These are phyloP conservation scores for Silene vulgaris DNA, from an alignment of 179 eudicot genomes.

Conservation along the genomic window DNA sequence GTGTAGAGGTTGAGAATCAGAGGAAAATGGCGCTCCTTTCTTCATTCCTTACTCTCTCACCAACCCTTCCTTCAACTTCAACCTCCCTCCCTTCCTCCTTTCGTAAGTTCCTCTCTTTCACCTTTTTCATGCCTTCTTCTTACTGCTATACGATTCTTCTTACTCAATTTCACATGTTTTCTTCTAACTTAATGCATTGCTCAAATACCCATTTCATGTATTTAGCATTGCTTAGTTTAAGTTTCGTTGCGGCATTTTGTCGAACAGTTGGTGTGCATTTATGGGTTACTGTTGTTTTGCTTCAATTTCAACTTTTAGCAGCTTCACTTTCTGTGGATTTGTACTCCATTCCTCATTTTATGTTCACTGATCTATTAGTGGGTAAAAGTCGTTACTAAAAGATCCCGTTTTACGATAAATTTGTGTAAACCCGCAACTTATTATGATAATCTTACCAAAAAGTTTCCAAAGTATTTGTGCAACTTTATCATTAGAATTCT, in stretches of 20 bases:
- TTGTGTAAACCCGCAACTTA: too few species aligned
- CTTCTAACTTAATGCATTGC: neutral
- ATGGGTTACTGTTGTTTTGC: neutral
- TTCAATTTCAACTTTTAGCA: neutral
- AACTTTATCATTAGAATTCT: too few species aligned
- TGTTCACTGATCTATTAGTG: neutral
- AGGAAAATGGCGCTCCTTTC: constrained; percentile 33
- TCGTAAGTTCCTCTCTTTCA: constrained; percentile 17
- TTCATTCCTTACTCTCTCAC: constrained; percentile 29
- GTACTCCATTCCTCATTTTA: neutral
- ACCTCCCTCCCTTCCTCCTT: constrained; percentile 13
- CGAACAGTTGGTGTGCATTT: constrained; percentile 28
- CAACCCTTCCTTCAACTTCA: constrained; percentile 16
- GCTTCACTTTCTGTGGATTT: neutral
- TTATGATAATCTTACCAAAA: too few species aligned
- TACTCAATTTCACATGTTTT: neutral
- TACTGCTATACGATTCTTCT: neutral
- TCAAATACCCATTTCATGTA: constrained; percentile 5
- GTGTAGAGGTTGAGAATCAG: neutral
- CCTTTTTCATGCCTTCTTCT: neutral
- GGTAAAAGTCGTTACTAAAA: too few species aligned
- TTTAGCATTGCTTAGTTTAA: neutral
- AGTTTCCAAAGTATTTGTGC: neutral
- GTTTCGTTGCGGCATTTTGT: constrained; percentile 27
- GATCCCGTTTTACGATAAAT: neutral